Conservation (phyloP, 2,329 filamentous ascomycete species). For the Colletotrichum sp. region DNA sequence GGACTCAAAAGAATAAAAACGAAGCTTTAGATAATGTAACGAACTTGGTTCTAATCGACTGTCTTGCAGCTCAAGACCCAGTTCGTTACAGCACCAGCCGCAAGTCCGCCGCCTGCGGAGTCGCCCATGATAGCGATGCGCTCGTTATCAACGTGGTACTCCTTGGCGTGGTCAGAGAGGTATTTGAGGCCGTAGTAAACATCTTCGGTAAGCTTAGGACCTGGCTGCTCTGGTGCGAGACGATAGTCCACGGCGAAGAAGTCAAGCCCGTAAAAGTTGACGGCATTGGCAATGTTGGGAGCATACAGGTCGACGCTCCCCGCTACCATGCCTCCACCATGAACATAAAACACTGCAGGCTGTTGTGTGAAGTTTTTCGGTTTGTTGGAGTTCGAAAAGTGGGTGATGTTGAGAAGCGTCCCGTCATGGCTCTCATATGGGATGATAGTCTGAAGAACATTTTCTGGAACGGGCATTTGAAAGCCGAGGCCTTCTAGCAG, state of each 20-base stretch:
- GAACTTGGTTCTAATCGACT: no score
- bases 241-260: constrained; percentile 44
- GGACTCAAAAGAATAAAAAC: no score
- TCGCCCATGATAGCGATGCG: constrained; percentile 25
- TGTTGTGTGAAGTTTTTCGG: background rate
- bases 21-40: no score
- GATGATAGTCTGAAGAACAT: constrained; percentile 16
- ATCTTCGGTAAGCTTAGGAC: constrained; percentile 38
- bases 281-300: constrained; percentile 26
- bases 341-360: constrained; percentile 38
- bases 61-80: no score
- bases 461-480: background rate
- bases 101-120: constrained; percentile 25
- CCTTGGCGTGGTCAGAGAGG: constrained; percentile 24
- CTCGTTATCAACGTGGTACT: constrained; percentile 23
- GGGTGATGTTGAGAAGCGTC: constrained; percentile 18
- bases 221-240: constrained; percentile 43
- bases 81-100: constrained; percentile 20
- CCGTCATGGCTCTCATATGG: constrained; percentile 21
- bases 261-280: constrained; percentile 31
- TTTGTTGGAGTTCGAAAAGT: constrained; percentile 7
- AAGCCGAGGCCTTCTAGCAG: background rate
- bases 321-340: constrained; percentile 45
- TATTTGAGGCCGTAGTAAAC: constrained; percentile 32
- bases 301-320: constrained; percentile 29